A percentile compares a stretch with the other conserved stretches of the same genome.
These are phyloP conservation scores for Emmonsiellopsis sp. DNA, from an alignment of 2,329 filamentous ascomycete species.

Conservation along the genomic window DNA sequence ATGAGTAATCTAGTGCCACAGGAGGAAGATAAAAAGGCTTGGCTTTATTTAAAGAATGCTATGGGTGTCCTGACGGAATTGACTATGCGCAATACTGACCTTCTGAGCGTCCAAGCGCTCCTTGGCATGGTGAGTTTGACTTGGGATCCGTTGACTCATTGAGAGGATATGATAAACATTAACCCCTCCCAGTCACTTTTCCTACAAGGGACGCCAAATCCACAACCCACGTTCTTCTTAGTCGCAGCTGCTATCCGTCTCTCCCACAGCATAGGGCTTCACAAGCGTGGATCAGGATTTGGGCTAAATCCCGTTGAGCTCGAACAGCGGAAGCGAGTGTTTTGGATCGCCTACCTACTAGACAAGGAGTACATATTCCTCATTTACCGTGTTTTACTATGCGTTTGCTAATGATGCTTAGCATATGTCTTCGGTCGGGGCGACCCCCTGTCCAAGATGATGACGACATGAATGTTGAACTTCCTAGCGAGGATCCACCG, in stretches of 20 bases:
- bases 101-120: slow-evolving; percentile 87
- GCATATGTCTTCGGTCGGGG: slow-evolving; percentile 61
- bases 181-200: slow-evolving; percentile 56
- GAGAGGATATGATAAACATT: neutral
- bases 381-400: neutral
- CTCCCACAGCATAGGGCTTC: slow-evolving; percentile 87
- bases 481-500: slow-evolving; percentile 79
- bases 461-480: slow-evolving; percentile 88
- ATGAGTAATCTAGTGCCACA: slow-evolving; percentile 89
- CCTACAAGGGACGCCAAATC: slow-evolving; percentile 91
- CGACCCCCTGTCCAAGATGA: slow-evolving; percentile 64
- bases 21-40: slow-evolving; percentile 89
- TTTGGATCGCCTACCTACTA: slow-evolving; percentile 67
- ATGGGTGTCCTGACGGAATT: slow-evolving; percentile 88
- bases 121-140: slow-evolving; percentile 63
- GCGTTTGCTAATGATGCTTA: slow-evolving; percentile 17
- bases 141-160: neutral
- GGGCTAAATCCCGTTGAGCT: slow-evolving; percentile 89
- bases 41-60: slow-evolving; percentile 93
- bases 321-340: slow-evolving; percentile 74
- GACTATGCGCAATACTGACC: slow-evolving; percentile 90
- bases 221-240: slow-evolving; percentile 84
- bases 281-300: slow-evolving; percentile 87
- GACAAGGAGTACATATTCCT: slow-evolving; percentile 52
- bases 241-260: slow-evolving; percentile 83